Evolutionary conservation across 768 basidiomycete species (phyloP).

Genomic region (Naematelia aurantialba): DNA sequence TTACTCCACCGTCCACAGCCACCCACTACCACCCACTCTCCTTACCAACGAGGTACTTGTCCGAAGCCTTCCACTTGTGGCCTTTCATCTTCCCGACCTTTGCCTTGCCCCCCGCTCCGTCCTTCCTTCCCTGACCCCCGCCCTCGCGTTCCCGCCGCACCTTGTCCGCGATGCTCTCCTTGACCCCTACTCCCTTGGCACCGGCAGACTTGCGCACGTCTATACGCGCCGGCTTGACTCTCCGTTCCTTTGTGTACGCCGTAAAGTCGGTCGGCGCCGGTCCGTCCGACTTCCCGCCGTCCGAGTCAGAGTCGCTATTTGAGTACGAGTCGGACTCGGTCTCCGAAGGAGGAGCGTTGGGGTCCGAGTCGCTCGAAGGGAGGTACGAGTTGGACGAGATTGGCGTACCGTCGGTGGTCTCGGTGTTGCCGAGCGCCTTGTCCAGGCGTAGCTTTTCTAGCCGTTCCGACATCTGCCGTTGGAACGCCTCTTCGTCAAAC

Average conservation of each 20-base stretch:
- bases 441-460: slow-evolving; percentile 34
- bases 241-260: slow-evolving; percentile 23
- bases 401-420: slow-evolving; percentile 4
- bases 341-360: too few species aligned
- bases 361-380: too few species aligned
- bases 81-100: slow-evolving; percentile 46
- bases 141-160: slow-evolving; percentile 27
- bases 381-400: slow-evolving; percentile 2
- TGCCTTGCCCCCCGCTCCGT: slow-evolving; percentile 9
- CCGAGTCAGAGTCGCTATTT: slow-evolving; percentile 25
- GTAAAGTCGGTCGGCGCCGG: slow-evolving; percentile 38
- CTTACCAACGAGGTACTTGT: slow-evolving; percentile 38
- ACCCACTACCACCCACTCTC: slow-evolving; percentile 25
- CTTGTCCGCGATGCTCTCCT: slow-evolving; percentile 13
- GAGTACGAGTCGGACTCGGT: slow-evolving; percentile 24
- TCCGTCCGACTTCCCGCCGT: slow-evolving; percentile 19
- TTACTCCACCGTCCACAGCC: too few species aligned
- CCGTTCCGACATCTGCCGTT: slow-evolving; percentile 25
- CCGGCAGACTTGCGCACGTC: not conserved
- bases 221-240: slow-evolving; percentile 2
- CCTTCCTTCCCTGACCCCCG: not conserved
- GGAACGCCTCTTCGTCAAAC: slow-evolving; percentile 35
- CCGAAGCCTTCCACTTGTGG: slow-evolving; percentile 48
- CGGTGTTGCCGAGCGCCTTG: slow-evolving; percentile 41
- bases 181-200: not conserved